Conservation (phyloP, 1,284 basidiomycete species). For the Tylopilus sp. region DNA sequence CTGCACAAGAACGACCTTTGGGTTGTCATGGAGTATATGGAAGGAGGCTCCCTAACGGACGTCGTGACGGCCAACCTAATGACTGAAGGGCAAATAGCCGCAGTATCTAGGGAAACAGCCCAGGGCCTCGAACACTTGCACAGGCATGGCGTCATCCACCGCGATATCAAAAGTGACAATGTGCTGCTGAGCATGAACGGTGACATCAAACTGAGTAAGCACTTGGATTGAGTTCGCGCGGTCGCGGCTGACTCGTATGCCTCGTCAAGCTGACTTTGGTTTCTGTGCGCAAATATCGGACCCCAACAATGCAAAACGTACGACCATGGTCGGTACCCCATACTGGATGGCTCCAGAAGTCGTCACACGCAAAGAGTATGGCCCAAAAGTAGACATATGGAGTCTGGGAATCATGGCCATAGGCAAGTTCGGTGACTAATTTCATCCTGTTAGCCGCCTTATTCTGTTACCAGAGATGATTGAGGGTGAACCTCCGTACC, state of each 20-base stretch:
- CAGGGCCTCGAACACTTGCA: constrained; percentile 93
- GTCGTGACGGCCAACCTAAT: constrained; percentile 97
- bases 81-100: constrained; percentile 94
- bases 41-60: constrained; percentile 89
- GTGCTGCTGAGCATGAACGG: constrained; percentile 89
- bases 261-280: constrained; percentile 85
- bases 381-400: constrained; percentile 99
- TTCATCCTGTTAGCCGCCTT: not conserved
- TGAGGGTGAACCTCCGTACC: constrained; percentile 96
- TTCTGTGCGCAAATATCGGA: constrained; percentile 98
- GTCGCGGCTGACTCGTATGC: not conserved
- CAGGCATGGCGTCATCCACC: constrained; percentile 92
- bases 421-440: constrained; percentile 45
- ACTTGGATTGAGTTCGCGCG: not conserved
- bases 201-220: constrained; percentile 95
- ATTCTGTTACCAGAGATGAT: constrained; percentile 79
- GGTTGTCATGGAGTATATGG: constrained; percentile 99
- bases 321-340: constrained; percentile 99
- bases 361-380: constrained; percentile 97
- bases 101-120: constrained; percentile 85
- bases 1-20: constrained; percentile 96
- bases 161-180: constrained; percentile 98
- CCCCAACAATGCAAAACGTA: constrained; percentile 84
- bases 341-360: constrained; percentile 99
- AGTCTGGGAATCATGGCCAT: constrained; percentile 98